These are phyloP conservation scores for Lachnellula hyalina DNA, from an alignment of 2,329 filamentous ascomycete genomes.

Conservation along the genomic window DNA sequence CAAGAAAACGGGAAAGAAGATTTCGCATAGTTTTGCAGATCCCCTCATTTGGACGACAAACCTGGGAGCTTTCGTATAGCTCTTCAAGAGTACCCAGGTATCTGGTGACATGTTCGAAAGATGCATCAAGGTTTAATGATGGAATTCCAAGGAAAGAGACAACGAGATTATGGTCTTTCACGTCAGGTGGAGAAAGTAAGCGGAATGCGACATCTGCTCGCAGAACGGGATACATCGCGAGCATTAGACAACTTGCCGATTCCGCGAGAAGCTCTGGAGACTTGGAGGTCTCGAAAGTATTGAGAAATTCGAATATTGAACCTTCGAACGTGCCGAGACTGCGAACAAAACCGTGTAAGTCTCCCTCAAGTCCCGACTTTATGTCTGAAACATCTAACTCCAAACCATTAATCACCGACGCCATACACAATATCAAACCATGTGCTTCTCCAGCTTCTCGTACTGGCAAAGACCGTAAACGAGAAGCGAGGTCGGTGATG, in stretches of 20 bases:
- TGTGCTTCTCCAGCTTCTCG: slow-evolving; percentile 66
- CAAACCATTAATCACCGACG: slow-evolving; percentile 41
- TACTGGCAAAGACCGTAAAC: background rate
- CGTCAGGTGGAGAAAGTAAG: background rate
- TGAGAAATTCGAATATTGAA: background rate
- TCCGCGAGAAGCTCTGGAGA: slow-evolving; percentile 60
- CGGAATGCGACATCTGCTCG: slow-evolving; percentile 5
- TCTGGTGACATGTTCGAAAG: background rate
- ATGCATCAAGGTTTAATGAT: background rate
- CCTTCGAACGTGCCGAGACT: background rate
- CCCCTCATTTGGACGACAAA: background rate
- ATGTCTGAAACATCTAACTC: too few relatives aligned
- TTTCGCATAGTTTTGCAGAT: background rate
- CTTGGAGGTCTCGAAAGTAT: background rate
- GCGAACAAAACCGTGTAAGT: background rate
- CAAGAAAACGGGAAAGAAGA: slow-evolving; percentile 41
- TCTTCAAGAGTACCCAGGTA: background rate
- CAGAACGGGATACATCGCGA: slow-evolving; percentile 43
- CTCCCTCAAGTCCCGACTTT: too few relatives aligned
- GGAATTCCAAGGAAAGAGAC: background rate
- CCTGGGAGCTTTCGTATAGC: background rate
- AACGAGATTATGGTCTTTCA: background rate
- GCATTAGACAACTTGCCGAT: slow-evolving; percentile 52
- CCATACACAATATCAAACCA: slow-evolving; percentile 58
- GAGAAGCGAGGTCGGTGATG: background rate